These are phyloP conservation scores for Podospora bellae-mahoneyi DNA, from an alignment of 495 filamentous ascomycete genomes.

Conservation along the genomic window DNA sequence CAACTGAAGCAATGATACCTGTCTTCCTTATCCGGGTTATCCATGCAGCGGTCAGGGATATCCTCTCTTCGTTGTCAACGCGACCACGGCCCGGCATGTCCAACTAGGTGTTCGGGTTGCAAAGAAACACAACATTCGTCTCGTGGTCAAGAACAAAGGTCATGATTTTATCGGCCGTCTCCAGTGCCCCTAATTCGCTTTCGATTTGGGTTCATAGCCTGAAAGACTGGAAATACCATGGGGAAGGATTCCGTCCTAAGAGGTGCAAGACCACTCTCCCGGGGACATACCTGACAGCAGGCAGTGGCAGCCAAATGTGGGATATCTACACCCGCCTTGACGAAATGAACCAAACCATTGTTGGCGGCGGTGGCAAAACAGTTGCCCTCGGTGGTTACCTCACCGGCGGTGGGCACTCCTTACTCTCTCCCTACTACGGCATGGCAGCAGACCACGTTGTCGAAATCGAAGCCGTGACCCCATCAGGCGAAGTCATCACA, in stretches of 20 bases:
- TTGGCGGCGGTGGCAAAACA: constrained; percentile 34
- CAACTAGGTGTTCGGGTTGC: constrained; percentile 45
- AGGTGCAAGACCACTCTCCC: constrained; percentile 37
- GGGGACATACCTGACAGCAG: constrained; percentile 37
- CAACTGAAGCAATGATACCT: constrained; percentile 45
- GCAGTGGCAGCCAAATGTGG: constrained; percentile 38
- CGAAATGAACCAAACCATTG: constrained; percentile 33
- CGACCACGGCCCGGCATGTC: constrained; percentile 39
- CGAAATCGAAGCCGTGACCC: constrained; percentile 60
- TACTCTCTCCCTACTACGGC: constrained; percentile 53
- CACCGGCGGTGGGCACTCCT: constrained; percentile 59
- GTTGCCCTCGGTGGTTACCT: constrained; percentile 50
- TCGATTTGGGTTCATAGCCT: constrained; percentile 52
- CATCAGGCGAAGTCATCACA: constrained; percentile 49
- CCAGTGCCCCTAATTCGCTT: constrained; percentile 46
- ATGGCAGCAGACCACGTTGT: constrained; percentile 62
- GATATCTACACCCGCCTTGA: constrained; percentile 34
- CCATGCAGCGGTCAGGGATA: constrained; percentile 43
- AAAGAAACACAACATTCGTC: constrained; percentile 51
- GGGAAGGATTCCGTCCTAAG: constrained; percentile 37
- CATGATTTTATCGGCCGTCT: constrained; percentile 59
- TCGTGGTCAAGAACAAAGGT: constrained; percentile 62
- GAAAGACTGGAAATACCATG: constrained; percentile 36
- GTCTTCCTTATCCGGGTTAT: constrained; percentile 37
- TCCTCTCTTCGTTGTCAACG: constrained; percentile 49